Conservation (phyloP, 2,329 filamentous ascomycete species). For the Aspergillus puulaauensis region DNA sequence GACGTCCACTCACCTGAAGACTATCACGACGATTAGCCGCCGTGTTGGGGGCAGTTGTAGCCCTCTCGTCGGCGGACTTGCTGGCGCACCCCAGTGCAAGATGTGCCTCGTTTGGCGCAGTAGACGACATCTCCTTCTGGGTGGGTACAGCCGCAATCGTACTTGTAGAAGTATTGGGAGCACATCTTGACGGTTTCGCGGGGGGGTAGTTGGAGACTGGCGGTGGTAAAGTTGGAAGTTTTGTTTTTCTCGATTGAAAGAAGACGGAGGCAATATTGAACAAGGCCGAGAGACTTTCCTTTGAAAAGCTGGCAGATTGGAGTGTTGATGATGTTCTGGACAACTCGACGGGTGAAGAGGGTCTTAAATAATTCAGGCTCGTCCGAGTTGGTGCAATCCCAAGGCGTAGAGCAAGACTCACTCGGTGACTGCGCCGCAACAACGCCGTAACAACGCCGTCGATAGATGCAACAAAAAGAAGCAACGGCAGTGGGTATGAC, state of each 20-base stretch:
- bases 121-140: conserved; percentile 34
- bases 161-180: conserved; percentile 37
- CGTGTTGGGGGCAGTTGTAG: conserved; percentile 35
- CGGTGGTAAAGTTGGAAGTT: neutral
- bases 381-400: conserved; percentile 15
- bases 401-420: conserved; percentile 19
- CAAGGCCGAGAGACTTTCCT: neutral
- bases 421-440: conserved; percentile 23
- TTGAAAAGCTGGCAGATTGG: conserved; percentile 2
- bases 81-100: conserved; percentile 32
- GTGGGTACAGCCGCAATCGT: conserved; percentile 37
- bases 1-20: neutral
- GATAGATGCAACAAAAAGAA: conserved; percentile 16
- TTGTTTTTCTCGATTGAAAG: neutral
- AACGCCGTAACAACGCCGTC: conserved; percentile 21
- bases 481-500: conserved; percentile 6
- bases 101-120: conserved; percentile 34
- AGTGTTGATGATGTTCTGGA: conserved; percentile 13
- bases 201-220: neutral
- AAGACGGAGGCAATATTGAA: neutral
- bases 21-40: conserved; percentile 14
- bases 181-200: conserved; percentile 27
- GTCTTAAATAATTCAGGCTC: conserved; percentile 21
- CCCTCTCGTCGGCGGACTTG: conserved; percentile 32
- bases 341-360: conserved; percentile 17